Evolutionary conservation across 2,329 filamentous ascomycete genomes (phyloP).

Genomic region (Tolypocladium inflatum): DNA sequence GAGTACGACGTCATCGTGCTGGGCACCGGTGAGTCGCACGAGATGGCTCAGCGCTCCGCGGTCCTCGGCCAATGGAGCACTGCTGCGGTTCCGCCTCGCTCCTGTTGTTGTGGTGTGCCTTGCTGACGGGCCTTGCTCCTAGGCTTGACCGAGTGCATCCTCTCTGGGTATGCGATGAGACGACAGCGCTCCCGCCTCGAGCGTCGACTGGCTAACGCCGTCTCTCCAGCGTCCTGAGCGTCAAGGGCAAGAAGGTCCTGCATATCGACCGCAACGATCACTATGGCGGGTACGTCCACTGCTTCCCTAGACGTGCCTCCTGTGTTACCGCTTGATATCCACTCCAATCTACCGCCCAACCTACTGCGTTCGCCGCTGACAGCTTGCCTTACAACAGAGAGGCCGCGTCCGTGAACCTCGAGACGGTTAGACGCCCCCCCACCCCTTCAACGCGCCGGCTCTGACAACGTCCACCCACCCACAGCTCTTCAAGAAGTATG

Average conservation of each 20-base stretch:
- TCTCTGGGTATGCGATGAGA: slow-evolving; percentile 68
- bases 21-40: slow-evolving; percentile 69
- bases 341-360: not conserved
- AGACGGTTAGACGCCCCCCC: slow-evolving; percentile 54
- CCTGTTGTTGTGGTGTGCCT: not conserved
- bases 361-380: not conserved
- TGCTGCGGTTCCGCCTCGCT: not conserved
- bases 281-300: slow-evolving; percentile 76
- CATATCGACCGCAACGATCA: slow-evolving; percentile 98
- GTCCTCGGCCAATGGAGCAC: not conserved
- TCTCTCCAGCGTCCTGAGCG: slow-evolving; percentile 65
- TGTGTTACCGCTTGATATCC: not conserved
- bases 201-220: slow-evolving; percentile 21
- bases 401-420: slow-evolving; percentile 92
- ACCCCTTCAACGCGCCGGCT: slow-evolving; percentile 6
- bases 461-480: slow-evolving; percentile 5
- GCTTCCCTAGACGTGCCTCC: not conserved
- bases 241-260: slow-evolving; percentile 98
- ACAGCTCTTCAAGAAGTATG: slow-evolving; percentile 94
- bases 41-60: not conserved
- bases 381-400: slow-evolving; percentile 41
- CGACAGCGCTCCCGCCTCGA: not conserved
- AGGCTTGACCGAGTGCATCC: slow-evolving; percentile 98
- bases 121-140: slow-evolving; percentile 12
- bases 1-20: slow-evolving; percentile 99